Evolutionary conservation across 495 filamentous ascomycete genomes (phyloP), one percentile per base, ranked within the genome.

Genomic region (Thermothielavioides terrestris): DNA sequence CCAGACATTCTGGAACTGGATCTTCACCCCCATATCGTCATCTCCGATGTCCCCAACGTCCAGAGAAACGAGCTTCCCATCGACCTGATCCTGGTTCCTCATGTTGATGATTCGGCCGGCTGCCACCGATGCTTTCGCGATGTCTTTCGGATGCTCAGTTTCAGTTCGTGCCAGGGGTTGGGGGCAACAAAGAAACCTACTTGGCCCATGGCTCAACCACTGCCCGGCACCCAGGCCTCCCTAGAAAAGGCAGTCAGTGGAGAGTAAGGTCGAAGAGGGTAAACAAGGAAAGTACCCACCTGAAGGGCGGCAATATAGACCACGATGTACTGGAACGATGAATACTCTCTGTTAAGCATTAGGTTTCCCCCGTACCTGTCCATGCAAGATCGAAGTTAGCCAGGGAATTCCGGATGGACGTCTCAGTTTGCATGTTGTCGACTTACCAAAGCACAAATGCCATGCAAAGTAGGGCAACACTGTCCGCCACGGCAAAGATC

Each of bases 381-480:
- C 5, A n/a, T n/a, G n/a, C n/a, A n/a, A n/a, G n/a, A n/a, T n/a
- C n/a, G n/a, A 28, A 12, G 30, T 40, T 28, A 27, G 5, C 18
- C 4, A 10, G n/a, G n/a, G n/a, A n/a, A n/a, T n/a, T n/a, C n/a
- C n/a, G n/a, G n/a, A n/a, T n/a, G n/a, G n/a, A n/a, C n/a, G n/a
- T n/a, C n/a, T n/a, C n/a, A n/a, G 22, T 10, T 15, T 27, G 4
- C 21, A 14, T 0, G n/a, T 6, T 5, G 53, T 20, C 27, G 20
- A 53, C 72, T 36, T 75, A 85, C 78, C 78, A 81, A 22, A 79
- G 71, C 11, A 73, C 68, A 51, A 81, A 73, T 6, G 77, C 76
- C 67, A 76, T 77, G 25, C 73, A 75, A 15, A 81, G 68, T 4
- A 85, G 48, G 2, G 65, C 55, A 26, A 78, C 57, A 41, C 72